Evolutionary conservation across 2,329 filamentous ascomycete species (phyloP), one percentile per base, ranked within the genome.

Genomic region (Trichoderma arundinaceum): DNA sequence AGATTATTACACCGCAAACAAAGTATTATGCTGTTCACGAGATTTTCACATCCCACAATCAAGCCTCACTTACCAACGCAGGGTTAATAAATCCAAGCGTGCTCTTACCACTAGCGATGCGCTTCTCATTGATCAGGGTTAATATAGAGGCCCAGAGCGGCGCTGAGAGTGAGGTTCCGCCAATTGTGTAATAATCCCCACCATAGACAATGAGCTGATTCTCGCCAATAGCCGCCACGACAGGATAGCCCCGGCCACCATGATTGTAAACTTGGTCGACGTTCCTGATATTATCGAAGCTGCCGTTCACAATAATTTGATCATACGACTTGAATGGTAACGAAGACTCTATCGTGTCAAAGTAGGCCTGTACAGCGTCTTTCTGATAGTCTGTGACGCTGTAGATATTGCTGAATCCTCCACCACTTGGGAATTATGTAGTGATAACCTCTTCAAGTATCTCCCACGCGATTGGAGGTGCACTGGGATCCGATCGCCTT

Each of bases 121-220:
- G 67, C 58, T 70, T 69, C 41, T 69, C 71, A 17, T 74, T 74
- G 1, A 74, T 68, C 56, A 75, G 56, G 15, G 69, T 71, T 52
- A 77, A 65, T 54, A 78, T 71, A 28, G 71, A 70, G 3, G 67
- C 74, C 32, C 75, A 74, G 5, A 72, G 68, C 0, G 75, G 76
- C 6, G 74, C 73, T 38, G 74, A 74, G 3, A 71, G 72, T 46
- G 80, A 83, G 0, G 84, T 86, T 15, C 83, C 84, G 60, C 77
- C 83, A 1, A 83, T 77, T 33, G 81, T 74, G 0, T 70, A 69
- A 64, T 80, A 82, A 7, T 73, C 71, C 22, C 81, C 80, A 56
- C 82, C 75, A 39, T 82, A 74, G 1, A 79, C 79, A 5, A 82
- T 73, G 41, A 78, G 75, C 67, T 77, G 80, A 48, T 77, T 79